Evolutionary conservation across 169 alveolate genomes (phyloP), one percentile per base, ranked within the genome.

Genomic region (Plasmodium cynomolgi): DNA sequence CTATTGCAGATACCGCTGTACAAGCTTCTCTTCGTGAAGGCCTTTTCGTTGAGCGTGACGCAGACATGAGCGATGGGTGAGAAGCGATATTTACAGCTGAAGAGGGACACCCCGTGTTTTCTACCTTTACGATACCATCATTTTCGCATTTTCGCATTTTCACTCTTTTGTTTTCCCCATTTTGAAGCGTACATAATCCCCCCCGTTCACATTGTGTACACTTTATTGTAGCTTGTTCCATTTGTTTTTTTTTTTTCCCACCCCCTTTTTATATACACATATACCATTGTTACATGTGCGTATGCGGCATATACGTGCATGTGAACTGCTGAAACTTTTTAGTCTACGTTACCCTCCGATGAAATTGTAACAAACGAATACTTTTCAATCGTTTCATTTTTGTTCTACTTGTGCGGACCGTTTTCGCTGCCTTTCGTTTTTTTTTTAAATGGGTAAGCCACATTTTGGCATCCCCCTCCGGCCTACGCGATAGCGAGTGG

Each of bases 31-130:
- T 91, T 91, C 56, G 84, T 81, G 15, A 91, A 91, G 58, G 91
- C 95, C 44, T 91, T 91, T 81, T 91, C 95, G 17, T 41, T 91
- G 17, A 91, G 81, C 33, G 91, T 91, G 56, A 81, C 95, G 29
- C 88, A 79, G 58, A 37, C 91, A 31, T 85, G 68, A 85, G 3
- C 41, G 26, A 84, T 71, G 62, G 62, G 20, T 50, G 23, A 9
- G 37, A 20, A 68, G 37, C 58, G 39, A 33, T 71, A 54, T 50
- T 26, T 83, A 31, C 73, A n/a, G 29, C n/a, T 56, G 39, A 50
- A 83, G 41, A 58, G 73, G 50, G 34, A 81, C 33, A 50, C 31
- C 7, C 1, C 33, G 23, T n/a, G 7, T 17, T 81, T 81, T 7
- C 29, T 17, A 41, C 33, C 7, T 50, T 5, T 20, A 41, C 37